phyloP scores from a whole-genome alignment of 768 basidiomycete genomes.

The Porphyrellus cyaneotinctus region DNA sequence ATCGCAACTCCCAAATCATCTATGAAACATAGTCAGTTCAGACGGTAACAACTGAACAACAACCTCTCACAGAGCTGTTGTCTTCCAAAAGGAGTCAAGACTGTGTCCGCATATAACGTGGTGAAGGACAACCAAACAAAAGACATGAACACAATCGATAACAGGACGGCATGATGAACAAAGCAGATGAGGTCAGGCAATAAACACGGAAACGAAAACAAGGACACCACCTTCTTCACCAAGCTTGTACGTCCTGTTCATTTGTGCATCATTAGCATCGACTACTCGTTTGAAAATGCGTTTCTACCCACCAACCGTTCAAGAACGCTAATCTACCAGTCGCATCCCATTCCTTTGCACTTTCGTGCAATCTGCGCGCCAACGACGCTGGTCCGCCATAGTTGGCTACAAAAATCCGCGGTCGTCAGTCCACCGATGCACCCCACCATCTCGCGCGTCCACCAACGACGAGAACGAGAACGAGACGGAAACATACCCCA shows the following conservation, averaged over 20 bases:
- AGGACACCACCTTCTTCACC: conserved; percentile 68
- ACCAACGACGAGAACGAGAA: not conserved
- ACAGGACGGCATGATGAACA: not conserved
- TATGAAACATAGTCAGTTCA: conserved; percentile 21
- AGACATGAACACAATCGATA: no score
- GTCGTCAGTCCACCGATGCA: not conserved
- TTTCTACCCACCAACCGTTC: conserved; percentile 64
- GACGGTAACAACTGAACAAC: not conserved
- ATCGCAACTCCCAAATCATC: conserved; percentile 67
- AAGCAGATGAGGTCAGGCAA: not conserved
- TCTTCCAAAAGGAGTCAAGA: conserved; percentile 87
- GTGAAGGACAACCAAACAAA: not conserved
- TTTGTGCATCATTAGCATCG: not conserved
- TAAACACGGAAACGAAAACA: not conserved
- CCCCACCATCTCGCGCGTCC: not conserved
- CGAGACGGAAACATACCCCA: conserved; percentile 43
- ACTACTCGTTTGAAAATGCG: conserved; percentile 7
- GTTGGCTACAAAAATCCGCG: conserved; percentile 34
- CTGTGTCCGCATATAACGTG: conserved; percentile 28
- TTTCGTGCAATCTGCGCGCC: conserved; percentile 50
- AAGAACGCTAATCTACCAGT: conserved; percentile 67
- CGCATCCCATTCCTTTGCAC: conserved; percentile 58
- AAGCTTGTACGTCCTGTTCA: conserved; percentile 77
- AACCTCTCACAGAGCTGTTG: conserved; percentile 69
- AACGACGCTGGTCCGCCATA: conserved; percentile 64